A percentile compares a stretch with the other conserved stretches of the same genome.
phyloP scores from a whole-genome alignment of 345 rosid genomes.

The Populus deltoides region DNA sequence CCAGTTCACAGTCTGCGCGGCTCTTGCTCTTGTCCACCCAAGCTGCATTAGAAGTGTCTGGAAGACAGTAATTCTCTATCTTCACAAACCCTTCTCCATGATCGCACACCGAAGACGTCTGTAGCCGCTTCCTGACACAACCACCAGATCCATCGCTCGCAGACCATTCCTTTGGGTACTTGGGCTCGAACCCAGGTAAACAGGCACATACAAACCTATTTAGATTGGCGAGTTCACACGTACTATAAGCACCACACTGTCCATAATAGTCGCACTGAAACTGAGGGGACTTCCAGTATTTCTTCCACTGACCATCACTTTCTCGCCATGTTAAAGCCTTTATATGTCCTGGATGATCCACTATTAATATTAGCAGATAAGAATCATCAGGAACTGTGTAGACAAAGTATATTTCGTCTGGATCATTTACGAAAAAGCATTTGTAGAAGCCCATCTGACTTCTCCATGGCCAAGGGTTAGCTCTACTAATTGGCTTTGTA shows the following conservation, averaged over 20 bases:
- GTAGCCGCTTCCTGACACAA: not conserved
- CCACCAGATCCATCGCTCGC: constrained; percentile 8
- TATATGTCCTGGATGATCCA: not conserved
- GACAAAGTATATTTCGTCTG: fast-evolving
- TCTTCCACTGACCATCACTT: not conserved
- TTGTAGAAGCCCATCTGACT: not conserved
- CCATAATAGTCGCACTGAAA: constrained; percentile 9
- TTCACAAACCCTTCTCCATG: not conserved
- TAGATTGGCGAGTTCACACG: not conserved
- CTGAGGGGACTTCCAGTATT: not conserved
- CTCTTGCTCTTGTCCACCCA: not conserved
- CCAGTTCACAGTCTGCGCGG: not conserved
- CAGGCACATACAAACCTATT: not conserved
- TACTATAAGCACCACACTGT: constrained; percentile 10
- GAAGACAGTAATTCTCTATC: not conserved
- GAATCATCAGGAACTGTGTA: not conserved
- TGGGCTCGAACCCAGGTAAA: constrained; percentile 10
- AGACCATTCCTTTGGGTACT: not conserved
- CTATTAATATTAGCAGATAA: not conserved
- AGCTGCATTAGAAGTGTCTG: not conserved
- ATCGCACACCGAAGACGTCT: not conserved
- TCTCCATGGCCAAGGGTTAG: not conserved
- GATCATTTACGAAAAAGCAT: not conserved
- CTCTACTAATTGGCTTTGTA: not conserved
- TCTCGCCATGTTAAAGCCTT: not conserved